A percentile compares a stretch with the other conserved stretches of the same genome.
phyloP scores from a whole-genome alignment of 2,329 filamentous ascomycete genomes.

The Claviceps monticola region DNA sequence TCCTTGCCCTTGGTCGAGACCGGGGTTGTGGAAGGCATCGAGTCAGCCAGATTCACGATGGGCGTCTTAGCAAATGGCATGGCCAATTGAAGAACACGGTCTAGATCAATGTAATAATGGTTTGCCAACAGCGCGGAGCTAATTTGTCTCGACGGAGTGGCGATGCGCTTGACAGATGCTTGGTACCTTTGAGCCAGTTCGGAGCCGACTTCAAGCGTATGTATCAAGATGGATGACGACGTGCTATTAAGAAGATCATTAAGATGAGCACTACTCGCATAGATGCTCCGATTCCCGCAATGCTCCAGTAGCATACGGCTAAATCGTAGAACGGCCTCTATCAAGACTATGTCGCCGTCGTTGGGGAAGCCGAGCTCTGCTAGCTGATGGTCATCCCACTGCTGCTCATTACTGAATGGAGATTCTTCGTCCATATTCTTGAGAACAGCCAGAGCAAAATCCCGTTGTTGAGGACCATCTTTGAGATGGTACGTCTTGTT shows the following conservation, averaged over 20 bases:
- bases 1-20: conserved; percentile 65
- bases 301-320: conserved; percentile 81
- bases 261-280: conserved; percentile 81
- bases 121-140: conserved; percentile 64
- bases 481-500: conserved; percentile 67
- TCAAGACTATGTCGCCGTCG: conserved; percentile 68
- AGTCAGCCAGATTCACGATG: conserved; percentile 36
- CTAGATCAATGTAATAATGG: conserved; percentile 69
- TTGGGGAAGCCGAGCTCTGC: conserved; percentile 46
- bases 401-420: conserved; percentile 32
- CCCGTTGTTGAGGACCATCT: conserved; percentile 64
- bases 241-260: conserved; percentile 84
- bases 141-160: conserved; percentile 49
- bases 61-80: conserved; percentile 67
- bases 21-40: conserved; percentile 38
- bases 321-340: conserved; percentile 72
- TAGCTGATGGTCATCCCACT: conserved; percentile 34
- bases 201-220: conserved; percentile 65
- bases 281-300: conserved; percentile 92
- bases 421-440: conserved; percentile 41
- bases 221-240: conserved; percentile 62
- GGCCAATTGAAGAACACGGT: conserved; percentile 73
- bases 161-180: conserved; percentile 66
- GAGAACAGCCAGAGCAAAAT: conserved; percentile 57
- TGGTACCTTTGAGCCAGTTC: conserved; percentile 88